Percentiles rank a stretch among this genome's conserved stretches.
phyloP scores from a whole-genome alignment of 116 monocot genomes.

The Papilionanthe hybrid region DNA sequence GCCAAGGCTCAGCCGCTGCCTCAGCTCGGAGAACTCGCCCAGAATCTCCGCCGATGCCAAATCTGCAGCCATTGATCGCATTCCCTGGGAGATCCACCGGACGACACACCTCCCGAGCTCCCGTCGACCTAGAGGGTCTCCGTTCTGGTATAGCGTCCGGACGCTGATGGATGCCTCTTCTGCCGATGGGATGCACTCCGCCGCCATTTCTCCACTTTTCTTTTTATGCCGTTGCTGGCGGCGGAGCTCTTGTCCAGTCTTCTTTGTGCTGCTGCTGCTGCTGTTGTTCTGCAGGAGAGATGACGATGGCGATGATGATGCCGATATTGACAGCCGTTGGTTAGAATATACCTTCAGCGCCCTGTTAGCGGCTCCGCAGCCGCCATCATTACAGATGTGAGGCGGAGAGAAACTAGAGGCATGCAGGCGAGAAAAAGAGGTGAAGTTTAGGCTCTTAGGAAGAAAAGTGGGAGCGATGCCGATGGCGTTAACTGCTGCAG shows the following conservation, averaged over 20 bases:
- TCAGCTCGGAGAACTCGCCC: conserved; percentile 73
- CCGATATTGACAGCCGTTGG: not conserved
- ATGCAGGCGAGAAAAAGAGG: not conserved
- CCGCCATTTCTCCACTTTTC: not conserved
- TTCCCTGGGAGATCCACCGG: conserved; percentile 77
- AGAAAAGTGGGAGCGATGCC: not conserved
- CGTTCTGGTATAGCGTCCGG: conserved; percentile 71
- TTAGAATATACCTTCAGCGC: not conserved
- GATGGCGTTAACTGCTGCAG: not conserved
- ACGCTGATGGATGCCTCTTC: conserved; percentile 63
- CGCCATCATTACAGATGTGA: not conserved
- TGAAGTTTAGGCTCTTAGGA: not conserved
- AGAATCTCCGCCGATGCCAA: conserved; percentile 65
- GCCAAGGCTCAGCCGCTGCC: conserved; percentile 41
- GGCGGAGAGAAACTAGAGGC: not conserved
- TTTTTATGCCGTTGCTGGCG: not conserved
- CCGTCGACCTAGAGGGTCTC: conserved; percentile 74
- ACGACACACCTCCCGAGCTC: conserved; percentile 89
- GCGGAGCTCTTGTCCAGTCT: conserved; percentile 12
- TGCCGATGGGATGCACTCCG: conserved; percentile 44
- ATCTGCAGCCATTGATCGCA: conserved; percentile 85
- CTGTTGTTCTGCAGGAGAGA: not conserved
- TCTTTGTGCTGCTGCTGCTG: not conserved
- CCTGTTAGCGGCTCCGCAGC: not conserved
- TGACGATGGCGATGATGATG: not conserved